These are phyloP conservation scores for Coccomyxa sp. DNA, from an alignment of 139 green algal species.

Conservation along the genomic window DNA sequence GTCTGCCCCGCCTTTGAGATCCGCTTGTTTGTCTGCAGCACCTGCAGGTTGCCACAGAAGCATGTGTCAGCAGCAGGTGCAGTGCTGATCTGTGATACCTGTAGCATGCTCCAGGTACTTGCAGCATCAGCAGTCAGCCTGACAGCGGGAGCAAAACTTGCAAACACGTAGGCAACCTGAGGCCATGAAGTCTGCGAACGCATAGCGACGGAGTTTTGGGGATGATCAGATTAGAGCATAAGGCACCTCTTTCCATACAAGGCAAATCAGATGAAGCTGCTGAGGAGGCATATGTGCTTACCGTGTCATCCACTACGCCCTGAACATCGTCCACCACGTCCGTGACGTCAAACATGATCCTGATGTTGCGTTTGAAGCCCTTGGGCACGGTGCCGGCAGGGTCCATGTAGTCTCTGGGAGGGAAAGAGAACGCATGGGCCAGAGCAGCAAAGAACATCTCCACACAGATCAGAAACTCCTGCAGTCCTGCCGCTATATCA, in stretches of 20 bases:
- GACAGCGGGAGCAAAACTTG: not conserved
- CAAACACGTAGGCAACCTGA: not conserved
- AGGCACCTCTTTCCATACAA: not conserved
- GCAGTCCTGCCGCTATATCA: conserved; percentile 66
- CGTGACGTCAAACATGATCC: conserved; percentile 79
- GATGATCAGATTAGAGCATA: not conserved
- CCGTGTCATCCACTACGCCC: conserved; percentile 30
- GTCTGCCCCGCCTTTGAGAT: conserved; percentile 18
- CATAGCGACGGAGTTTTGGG: too few relatives aligned
- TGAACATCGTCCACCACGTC: conserved; percentile 74
- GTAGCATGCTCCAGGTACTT: too few relatives aligned
- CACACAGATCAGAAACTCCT: conserved; percentile 91
- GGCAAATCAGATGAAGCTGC: not conserved
- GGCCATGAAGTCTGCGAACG: not conserved
- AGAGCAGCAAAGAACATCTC: conserved; percentile 96
- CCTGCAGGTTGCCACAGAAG: not conserved
- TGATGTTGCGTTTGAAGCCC: conserved; percentile 72
- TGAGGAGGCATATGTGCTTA: conserved; percentile 7
- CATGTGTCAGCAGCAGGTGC: too few relatives aligned
- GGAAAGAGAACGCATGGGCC: conserved; percentile 88
- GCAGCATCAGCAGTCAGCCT: not conserved
- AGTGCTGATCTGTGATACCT: too few relatives aligned
- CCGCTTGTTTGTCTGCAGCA: conserved; percentile 34
- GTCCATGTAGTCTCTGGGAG: conserved; percentile 75
- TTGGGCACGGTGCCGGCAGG: conserved; percentile 27